Evolutionary conservation across 2,329 filamentous ascomycete genomes (phyloP).

Genomic region (Pseudogymnoascus sp.): DNA sequence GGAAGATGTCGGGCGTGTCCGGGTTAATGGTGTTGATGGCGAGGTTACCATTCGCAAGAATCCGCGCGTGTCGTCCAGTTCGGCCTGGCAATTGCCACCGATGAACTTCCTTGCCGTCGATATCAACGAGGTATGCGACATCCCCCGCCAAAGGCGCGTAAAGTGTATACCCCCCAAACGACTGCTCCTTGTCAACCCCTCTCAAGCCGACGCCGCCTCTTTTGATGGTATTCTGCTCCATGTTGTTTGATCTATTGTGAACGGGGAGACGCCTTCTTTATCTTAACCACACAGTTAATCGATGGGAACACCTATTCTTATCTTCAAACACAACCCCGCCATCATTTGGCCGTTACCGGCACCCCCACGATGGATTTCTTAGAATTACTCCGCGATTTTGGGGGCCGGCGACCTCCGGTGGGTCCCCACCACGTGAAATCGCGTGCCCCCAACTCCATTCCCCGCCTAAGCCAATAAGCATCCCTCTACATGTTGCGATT

Average conservation of each 20-base stretch:
- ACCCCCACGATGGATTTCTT: neutral
- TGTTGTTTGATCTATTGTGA: constrained; percentile 14
- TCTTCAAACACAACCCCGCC: neutral
- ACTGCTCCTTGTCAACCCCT: constrained; percentile 30
- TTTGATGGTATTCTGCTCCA: constrained; percentile 37
- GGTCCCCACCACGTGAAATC: neutral
- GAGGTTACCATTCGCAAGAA: constrained; percentile 36
- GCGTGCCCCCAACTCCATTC: neutral
- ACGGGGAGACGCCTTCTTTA: too few species aligned
- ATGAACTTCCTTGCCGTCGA: constrained; percentile 34
- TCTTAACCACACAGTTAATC: neutral
- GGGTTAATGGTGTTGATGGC: constrained; percentile 37
- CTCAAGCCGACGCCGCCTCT: constrained; percentile 34
- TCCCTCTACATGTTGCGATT: neutral
- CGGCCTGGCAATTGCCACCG: constrained; percentile 35
- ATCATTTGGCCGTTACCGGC: neutral
- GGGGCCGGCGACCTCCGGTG: neutral
- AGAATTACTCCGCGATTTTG: neutral
- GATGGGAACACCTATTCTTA: neutral
- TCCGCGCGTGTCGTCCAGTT: constrained; percentile 35
- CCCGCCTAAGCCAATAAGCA: neutral
- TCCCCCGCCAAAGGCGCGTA: constrained; percentile 34
- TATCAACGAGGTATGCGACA: constrained; percentile 32
- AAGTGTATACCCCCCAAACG: constrained; percentile 35
- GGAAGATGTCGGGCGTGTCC: constrained; percentile 32